Evolutionary conservation across 2,329 filamentous ascomycete species (phyloP), one percentile per base, ranked within the genome.

Genomic region (Coniochaeta hoffmannii): DNA sequence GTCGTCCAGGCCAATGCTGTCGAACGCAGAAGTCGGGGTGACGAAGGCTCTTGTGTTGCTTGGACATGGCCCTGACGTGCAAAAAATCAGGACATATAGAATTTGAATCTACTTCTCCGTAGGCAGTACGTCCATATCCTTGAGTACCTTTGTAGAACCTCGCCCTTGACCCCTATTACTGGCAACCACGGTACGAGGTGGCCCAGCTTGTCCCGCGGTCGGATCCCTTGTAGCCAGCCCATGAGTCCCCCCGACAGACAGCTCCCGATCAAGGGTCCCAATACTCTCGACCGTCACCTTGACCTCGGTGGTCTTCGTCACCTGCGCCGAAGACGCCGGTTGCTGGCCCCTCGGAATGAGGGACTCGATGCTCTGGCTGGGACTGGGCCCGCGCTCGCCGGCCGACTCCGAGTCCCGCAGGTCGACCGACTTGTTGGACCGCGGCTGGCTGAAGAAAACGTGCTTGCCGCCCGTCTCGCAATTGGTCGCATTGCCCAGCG

Each of bases 221-320:
- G 36, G 36, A 41, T 41, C 17, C 12, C 10, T 12, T 11, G 22
- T 22, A 8, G 22, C 22, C 24, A 28, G 26, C 41, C 41, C 41
- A 28, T 46, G 41, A 15, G 41, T n/a, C 15, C 24, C 26, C 4
- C 41, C 41, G 2, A 28, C 41, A 3, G 41, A 46, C 22, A 15
- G 4, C 41, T 51, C 49, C 1, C 49, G 49, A 6, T 51, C 8
- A 28, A 51, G 26, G 8, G 15, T n/a, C 1, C 26, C 28, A 22
- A 26, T 44, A 6, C 31, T 26, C 4, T 31, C 19, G 5, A 63
- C 58, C 4, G 62, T 64, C 7, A 64, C 57, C 12, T 54, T 24
- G 35, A 64, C 61, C 17, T 57, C 60, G n/a, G 61, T 65, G 1
- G 62, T 65, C 55, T 60, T 63, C 26, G 61, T 46, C 15, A 64